A percentile compares a stretch with the other conserved stretches of the same genome.
These are phyloP conservation scores for Dryas alaskensis DNA, from an alignment of 306 rosid species.

Conservation along the genomic window DNA sequence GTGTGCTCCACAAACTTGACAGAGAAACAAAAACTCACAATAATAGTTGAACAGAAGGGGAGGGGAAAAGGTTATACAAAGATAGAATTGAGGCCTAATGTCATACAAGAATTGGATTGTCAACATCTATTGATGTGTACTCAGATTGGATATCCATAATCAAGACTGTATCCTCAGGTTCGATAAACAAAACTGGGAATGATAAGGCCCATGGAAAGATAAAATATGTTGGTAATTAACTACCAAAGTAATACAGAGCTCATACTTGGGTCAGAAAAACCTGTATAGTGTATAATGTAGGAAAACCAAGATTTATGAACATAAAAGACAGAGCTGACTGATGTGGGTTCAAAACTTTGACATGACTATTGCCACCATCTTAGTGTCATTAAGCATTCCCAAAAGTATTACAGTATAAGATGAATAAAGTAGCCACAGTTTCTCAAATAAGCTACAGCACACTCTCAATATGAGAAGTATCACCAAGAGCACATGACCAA, in stretches of 20 bases:
- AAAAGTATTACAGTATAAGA: not conserved
- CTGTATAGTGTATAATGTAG: not conserved
- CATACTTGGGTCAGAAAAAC: not conserved
- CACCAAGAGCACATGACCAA: not conserved
- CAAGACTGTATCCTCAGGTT: not conserved
- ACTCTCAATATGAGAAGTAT: not conserved
- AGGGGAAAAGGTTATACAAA: not conserved
- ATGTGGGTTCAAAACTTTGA: not conserved
- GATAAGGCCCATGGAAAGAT: not conserved
- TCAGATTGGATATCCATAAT: not conserved
- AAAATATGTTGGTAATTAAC: not conserved
- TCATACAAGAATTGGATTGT: not conserved
- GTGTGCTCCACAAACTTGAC: conserved; percentile 1
- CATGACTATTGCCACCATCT: not conserved
- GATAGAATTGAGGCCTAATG: not conserved
- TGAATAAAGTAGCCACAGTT: not conserved
- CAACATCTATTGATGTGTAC: not conserved
- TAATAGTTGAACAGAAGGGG: not conserved
- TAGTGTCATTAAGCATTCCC: not conserved
- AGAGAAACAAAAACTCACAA: not conserved
- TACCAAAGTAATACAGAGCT: not conserved
- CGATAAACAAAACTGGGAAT: too few species aligned
- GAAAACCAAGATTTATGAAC: not conserved
- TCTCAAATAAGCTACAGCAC: too few species aligned
- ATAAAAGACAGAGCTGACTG: not conserved